A percentile compares a stretch with the other conserved stretches of the same genome.
phyloP scores from a whole-genome alignment of 2,329 filamentous ascomycete genomes.

The Trichophaea hybrida region DNA sequence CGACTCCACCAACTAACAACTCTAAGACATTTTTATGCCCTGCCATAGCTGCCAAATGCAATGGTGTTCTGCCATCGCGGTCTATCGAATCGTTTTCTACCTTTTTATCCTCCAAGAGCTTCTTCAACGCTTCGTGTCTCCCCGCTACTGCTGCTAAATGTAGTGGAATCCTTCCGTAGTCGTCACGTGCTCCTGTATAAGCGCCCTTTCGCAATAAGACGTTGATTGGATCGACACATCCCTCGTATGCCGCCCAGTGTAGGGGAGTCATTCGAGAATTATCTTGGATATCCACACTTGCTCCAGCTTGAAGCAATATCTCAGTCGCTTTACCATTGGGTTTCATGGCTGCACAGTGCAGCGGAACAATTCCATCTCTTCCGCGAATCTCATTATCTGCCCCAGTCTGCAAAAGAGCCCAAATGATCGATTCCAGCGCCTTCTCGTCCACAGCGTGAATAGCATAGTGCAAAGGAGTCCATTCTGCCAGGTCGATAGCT shows the following conservation, averaged over 20 bases:
- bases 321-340: slow-evolving; percentile 8
- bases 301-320: slow-evolving; percentile 10
- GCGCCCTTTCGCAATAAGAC: slow-evolving; percentile 10
- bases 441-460: not conserved
- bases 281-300: slow-evolving; percentile 8
- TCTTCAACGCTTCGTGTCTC: not conserved
- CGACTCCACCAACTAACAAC: too few relatives aligned
- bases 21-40: not conserved
- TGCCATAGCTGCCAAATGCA: not conserved
- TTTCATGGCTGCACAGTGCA: slow-evolving; percentile 23
- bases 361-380: slow-evolving; percentile 16
- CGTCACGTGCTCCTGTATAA: slow-evolving; percentile 9
- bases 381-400: slow-evolving; percentile 8
- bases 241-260: slow-evolving; percentile 8
- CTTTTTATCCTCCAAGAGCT: not conserved
- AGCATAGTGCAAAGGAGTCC: slow-evolving; percentile 27
- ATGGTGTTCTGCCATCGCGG: not conserved
- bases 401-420: slow-evolving; percentile 3
- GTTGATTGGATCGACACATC: not conserved
- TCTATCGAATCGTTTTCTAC: not conserved
- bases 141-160: slow-evolving; percentile 12
- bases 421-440: not conserved
- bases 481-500: slow-evolving; percentile 15
- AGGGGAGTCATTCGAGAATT: slow-evolving; percentile 7
- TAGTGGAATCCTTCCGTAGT: slow-evolving; percentile 14